A percentile compares a stretch with the other conserved stretches of the same genome.
phyloP scores from a whole-genome alignment of 2,329 filamentous ascomycete genomes.

The Botrytis paeoniae region DNA sequence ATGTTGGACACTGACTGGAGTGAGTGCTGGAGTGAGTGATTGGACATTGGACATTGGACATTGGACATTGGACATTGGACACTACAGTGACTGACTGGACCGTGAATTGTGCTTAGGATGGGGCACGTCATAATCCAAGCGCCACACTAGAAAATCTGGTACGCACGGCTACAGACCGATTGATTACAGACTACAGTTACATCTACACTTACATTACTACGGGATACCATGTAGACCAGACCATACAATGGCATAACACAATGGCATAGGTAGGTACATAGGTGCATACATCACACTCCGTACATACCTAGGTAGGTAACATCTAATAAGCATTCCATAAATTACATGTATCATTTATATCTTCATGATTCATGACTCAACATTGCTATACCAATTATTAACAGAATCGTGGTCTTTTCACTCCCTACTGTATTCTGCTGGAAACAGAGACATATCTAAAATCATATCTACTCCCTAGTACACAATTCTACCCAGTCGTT shows the following conservation, averaged over 20 bases:
- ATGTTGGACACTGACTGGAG: too few species aligned
- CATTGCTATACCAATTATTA: neutral
- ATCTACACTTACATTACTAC: neutral
- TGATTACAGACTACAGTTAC: neutral
- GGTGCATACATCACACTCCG: too few species aligned
- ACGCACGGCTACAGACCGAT: neutral
- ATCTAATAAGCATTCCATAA: neutral
- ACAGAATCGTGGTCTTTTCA: constrained; percentile 9
- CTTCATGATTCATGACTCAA: neutral
- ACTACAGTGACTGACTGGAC: too few species aligned
- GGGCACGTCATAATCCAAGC: constrained; percentile 3
- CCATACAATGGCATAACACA: too few species aligned
- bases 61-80: too few species aligned
- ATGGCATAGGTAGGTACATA: too few species aligned
- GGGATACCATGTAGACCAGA: neutral
- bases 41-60: too few species aligned
- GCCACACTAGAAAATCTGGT: constrained; percentile 1
- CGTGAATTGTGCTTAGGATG: too few species aligned
- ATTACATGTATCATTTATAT: neutral
- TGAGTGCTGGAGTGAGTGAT: too few species aligned
- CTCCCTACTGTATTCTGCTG: neutral
- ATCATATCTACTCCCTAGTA: neutral
- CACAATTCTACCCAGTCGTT: neutral
- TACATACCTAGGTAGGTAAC: too few species aligned
- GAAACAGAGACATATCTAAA: neutral